Evolutionary conservation across 108 stramenopile genomes (phyloP).

Genomic region (Aurantiochytrium sp.): DNA sequence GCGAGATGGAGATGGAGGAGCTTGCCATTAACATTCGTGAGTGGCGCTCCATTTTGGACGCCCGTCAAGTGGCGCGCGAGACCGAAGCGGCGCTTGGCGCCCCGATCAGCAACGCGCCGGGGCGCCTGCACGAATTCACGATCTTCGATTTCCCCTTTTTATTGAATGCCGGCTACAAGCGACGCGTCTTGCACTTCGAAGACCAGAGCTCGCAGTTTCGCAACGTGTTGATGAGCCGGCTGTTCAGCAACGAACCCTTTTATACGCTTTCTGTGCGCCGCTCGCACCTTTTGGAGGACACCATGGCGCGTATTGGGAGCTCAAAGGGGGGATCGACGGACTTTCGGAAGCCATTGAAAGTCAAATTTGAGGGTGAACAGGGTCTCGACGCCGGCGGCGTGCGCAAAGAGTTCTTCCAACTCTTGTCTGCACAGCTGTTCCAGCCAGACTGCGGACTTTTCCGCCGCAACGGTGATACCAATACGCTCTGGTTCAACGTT

Average conservation of each 20-base stretch:
- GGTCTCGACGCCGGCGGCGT: conserved; percentile 91
- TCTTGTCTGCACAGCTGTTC: conserved; percentile 70
- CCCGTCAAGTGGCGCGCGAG: neutral
- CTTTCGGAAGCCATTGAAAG: conserved; percentile 61
- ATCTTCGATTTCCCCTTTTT: conserved; percentile 19
- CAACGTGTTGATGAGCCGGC: neutral
- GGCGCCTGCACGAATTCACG: neutral
- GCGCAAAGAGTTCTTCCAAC: conserved; percentile 86
- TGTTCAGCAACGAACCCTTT: conserved; percentile 26
- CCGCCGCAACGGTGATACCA: conserved; percentile 46
- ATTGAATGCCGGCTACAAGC: neutral
- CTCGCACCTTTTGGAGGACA: conserved; percentile 24
- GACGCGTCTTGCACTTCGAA: neutral
- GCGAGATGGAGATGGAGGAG: neutral
- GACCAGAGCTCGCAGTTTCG: neutral
- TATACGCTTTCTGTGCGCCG: conserved; percentile 38
- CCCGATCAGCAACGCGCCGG: neutral
- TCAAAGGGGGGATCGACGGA: neutral
- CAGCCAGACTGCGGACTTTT: conserved; percentile 76
- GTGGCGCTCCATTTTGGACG: neutral
- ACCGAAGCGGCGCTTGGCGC: neutral
- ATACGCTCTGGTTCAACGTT: conserved; percentile 78
- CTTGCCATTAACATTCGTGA: neutral
- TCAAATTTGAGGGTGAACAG: conserved; percentile 78
- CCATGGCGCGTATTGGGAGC: conserved; percentile 25